Conservation (phyloP, 2,329 filamentous ascomycete genomes). For the Cytospora mali region DNA sequence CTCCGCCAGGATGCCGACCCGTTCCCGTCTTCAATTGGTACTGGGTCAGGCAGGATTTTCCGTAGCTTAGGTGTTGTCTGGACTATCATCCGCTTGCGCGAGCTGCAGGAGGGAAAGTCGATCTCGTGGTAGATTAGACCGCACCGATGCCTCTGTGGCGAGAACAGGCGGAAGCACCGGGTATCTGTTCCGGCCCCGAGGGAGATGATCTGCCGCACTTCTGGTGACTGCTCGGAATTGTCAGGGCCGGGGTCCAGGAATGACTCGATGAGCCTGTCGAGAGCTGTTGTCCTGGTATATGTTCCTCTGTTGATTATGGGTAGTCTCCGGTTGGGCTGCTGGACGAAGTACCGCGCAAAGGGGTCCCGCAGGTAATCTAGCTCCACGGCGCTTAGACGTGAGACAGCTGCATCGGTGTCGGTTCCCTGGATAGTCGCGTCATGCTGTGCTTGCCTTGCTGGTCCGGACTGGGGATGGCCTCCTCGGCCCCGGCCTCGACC, state of each 20-base stretch:
- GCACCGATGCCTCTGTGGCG: constrained; percentile 39
- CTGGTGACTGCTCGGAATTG: constrained; percentile 4
- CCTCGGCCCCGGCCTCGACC: constrained; percentile 30
- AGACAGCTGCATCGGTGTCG: constrained; percentile 88
- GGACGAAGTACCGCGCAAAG: constrained; percentile 73
- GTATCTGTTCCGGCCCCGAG: constrained; percentile 95
- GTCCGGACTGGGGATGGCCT: constrained; percentile 28
- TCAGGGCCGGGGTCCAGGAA: constrained; percentile 59
- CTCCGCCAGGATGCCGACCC: constrained; percentile 45
- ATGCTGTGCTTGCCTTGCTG: constrained; percentile 46
- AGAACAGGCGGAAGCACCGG: constrained; percentile 75
- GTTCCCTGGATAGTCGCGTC: constrained; percentile 85
- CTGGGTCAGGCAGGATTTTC: constrained; percentile 42
- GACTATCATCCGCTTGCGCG: constrained; percentile 62
- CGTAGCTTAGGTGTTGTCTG: constrained; percentile 49
- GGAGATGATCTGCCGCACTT: constrained; percentile 77
- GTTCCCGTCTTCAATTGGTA: constrained; percentile 14
- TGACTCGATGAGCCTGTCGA: constrained; percentile 73
- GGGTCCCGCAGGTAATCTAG: constrained; percentile 82
- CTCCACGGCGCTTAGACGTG: constrained; percentile 83
- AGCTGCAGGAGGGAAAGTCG: constrained; percentile 79
- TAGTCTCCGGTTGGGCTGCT: constrained; percentile 64
- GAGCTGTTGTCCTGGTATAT: constrained; percentile 84
- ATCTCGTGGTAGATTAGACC: constrained; percentile 83
- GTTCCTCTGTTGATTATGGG: constrained; percentile 97